phyloP scores from a whole-genome alignment of 164 flowering plant genomes.

The Annona cherimola region DNA sequence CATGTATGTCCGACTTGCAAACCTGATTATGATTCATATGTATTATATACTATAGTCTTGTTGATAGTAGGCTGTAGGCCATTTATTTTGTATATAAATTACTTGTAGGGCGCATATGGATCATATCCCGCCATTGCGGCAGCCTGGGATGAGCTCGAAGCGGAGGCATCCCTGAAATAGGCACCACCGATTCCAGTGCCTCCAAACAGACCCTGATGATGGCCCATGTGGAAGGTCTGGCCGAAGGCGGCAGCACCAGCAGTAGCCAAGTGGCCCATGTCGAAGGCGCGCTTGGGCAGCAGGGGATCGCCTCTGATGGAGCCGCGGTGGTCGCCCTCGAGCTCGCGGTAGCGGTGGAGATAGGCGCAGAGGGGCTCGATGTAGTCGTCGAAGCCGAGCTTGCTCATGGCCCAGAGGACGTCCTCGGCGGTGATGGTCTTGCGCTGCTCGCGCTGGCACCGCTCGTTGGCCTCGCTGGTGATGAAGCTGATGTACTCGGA shows the following conservation, averaged over 20 bases:
- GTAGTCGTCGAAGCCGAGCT: constrained; percentile 80
- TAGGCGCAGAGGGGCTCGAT: constrained; percentile 58
- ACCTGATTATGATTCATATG: neutral
- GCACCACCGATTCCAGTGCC: neutral
- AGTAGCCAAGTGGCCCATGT: constrained; percentile 9
- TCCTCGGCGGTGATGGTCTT: constrained; percentile 88
- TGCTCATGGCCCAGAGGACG: constrained; percentile 78
- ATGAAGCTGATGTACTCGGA: constrained; percentile 85
- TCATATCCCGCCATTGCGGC: constrained; percentile 3
- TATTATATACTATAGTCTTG: neutral
- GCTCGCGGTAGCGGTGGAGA: constrained; percentile 30
- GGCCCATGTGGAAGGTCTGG: neutral
- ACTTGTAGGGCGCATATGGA: constrained; percentile 5
- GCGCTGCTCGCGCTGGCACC: constrained; percentile 83
- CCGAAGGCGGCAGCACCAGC: constrained; percentile 11
- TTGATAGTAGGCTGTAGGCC: too few species aligned
- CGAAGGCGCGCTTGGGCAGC: constrained; percentile 24
- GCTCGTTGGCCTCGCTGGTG: constrained; percentile 77
- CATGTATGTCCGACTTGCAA: neutral
- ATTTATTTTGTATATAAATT: neutral
- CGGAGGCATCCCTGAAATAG: constrained; percentile 2
- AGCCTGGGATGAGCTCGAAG: neutral
- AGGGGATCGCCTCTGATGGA: constrained; percentile 40
- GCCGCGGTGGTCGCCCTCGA: constrained; percentile 41
- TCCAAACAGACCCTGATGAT: neutral